Evolutionary conservation across 495 filamentous ascomycete species (phyloP).

Genomic region (Penicillium macrosclerotiorum): DNA sequence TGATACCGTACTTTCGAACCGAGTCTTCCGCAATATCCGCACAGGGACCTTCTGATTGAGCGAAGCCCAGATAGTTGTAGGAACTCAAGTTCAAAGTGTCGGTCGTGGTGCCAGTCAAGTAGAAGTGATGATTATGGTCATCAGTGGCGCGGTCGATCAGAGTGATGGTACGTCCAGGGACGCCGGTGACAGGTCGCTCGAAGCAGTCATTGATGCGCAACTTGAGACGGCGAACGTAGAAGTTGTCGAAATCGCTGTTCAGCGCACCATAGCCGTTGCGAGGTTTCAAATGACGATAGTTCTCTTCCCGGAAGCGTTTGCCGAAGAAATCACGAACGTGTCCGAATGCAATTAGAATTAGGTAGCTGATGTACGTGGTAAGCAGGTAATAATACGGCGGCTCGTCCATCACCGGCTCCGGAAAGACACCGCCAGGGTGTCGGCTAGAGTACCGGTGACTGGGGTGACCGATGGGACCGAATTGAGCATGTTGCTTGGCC

Average conservation of each 20-base stretch:
- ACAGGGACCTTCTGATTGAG: constrained; percentile 95
- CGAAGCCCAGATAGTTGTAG: constrained; percentile 98
- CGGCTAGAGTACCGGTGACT: constrained; percentile 84
- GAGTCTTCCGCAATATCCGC: constrained; percentile 88
- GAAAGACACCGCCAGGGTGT: constrained; percentile 73
- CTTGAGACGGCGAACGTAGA: constrained; percentile 91
- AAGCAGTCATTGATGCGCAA: constrained; percentile 96
- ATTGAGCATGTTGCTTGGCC: constrained; percentile 83
- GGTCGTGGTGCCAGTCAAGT: constrained; percentile 84
- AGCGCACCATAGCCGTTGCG: constrained; percentile 92
- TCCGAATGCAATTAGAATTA: constrained; percentile 92
- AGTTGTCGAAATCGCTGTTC: constrained; percentile 98
- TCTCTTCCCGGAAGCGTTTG: constrained; percentile 81
- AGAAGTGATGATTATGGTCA: constrained; percentile 85
- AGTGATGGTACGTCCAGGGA: constrained; percentile 91
- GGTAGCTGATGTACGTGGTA: constrained; percentile 95
- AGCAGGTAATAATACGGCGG: constrained; percentile 95
- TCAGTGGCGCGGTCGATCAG: constrained; percentile 82
- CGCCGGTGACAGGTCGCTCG: constrained; percentile 83
- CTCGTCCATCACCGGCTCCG: constrained; percentile 86
- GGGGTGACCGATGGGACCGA: constrained; percentile 77
- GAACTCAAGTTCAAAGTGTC: constrained; percentile 98
- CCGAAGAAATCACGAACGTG: constrained; percentile 97
- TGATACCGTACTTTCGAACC: constrained; percentile 81
- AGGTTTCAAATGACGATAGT: constrained; percentile 79